Base-by-base conservation (phyloP, 768 basidiomycete genomes). In the Panus rudis region DNA sequence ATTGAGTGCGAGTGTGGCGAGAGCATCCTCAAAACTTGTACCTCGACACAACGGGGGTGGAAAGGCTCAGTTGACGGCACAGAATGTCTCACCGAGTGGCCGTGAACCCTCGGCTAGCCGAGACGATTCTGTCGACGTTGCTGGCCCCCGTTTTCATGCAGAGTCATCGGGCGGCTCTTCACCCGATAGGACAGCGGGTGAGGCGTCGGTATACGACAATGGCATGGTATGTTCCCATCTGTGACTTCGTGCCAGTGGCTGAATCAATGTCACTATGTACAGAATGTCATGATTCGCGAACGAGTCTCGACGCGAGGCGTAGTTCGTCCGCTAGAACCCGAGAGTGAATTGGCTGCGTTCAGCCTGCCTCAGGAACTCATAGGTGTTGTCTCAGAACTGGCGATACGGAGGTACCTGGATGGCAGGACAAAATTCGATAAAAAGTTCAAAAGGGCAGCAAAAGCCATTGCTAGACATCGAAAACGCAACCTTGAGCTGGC, bases 281-380 rank as follows among this genome's bases (percentile, higher is more conserved):
- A 52, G 46, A 73, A 73, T 39, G 67, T 71, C 27, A 96, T 98
- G 81, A 88, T 98, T 42, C 78, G 94, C 26, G 94, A 98, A 63
- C 76, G 96, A 16, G 79, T 98, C 21, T 83, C 85, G 2, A 86
- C 81, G 1, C 73, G 72, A 8, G 96, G 96, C 6, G 61, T 81
- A n/a, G 68, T 91, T n/a, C 78, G 92, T 14, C 71, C 85, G 0
- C 65, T 99, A 26, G 93, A 97, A 51, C 66, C 81, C 0, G 77
- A 81, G 51, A 55, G 61, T 12, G 78, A 86, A 38, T 67, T 97
- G 0, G 63, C 66, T 12, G 87, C 81, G 4, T 69, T 93, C 44
- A 69, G 69, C 23, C 62, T 93, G 13, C 76, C 86, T 0, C 56
- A 65, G 1, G 78, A 84, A 30, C 66, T 76, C 34, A 70, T 97